Percentiles rank a stretch among this genome's conserved stretches.
Conservation (phyloP, 176 grass and related monocot genomes). For the Poa annua region DNA sequence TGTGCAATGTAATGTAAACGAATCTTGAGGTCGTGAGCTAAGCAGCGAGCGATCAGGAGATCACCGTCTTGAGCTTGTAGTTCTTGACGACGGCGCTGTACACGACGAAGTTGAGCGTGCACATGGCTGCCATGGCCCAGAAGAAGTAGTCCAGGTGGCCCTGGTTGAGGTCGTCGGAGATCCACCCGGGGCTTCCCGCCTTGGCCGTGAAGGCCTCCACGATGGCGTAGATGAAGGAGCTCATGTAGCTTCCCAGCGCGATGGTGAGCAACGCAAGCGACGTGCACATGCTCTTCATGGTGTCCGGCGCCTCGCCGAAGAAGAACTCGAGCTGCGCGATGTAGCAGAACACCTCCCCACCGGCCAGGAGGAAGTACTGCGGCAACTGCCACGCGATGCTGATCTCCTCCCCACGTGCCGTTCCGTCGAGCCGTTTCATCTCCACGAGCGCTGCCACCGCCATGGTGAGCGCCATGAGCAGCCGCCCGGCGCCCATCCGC, state of each 20-base stretch:
- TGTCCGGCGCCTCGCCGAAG: slow-evolving; percentile 75
- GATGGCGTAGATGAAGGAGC: slow-evolving; percentile 66
- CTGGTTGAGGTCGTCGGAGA: slow-evolving; percentile 73
- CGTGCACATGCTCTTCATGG: slow-evolving; percentile 90
- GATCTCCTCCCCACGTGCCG: slow-evolving; percentile 35
- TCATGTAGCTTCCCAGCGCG: slow-evolving; percentile 76
- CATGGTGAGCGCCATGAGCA: slow-evolving; percentile 64
- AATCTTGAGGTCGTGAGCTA: slow-evolving; percentile 18
- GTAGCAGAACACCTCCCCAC: slow-evolving; percentile 66
- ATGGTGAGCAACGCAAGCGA: slow-evolving; percentile 73
- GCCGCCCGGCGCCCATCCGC: slow-evolving; percentile 67
- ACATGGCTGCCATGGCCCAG: slow-evolving; percentile 59
- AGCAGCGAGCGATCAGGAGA: slow-evolving; percentile 35
- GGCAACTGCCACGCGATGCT: slow-evolving; percentile 74
- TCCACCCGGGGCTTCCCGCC: slow-evolving; percentile 59
- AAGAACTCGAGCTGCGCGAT: slow-evolving; percentile 87
- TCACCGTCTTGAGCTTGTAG: slow-evolving; percentile 66
- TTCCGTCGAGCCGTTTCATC: slow-evolving; percentile 54
- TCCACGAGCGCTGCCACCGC: slow-evolving; percentile 56
- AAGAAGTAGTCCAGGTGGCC: slow-evolving; percentile 91
- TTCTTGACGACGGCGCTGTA: slow-evolving; percentile 63
- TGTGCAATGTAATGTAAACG: slow-evolving; percentile 7
- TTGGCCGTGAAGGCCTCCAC: slow-evolving; percentile 53
- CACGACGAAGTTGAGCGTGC: slow-evolving; percentile 62
- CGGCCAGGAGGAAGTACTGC: slow-evolving; percentile 68